Conservation (phyloP, 441 rosid species). For the Iberis amara region DNA sequence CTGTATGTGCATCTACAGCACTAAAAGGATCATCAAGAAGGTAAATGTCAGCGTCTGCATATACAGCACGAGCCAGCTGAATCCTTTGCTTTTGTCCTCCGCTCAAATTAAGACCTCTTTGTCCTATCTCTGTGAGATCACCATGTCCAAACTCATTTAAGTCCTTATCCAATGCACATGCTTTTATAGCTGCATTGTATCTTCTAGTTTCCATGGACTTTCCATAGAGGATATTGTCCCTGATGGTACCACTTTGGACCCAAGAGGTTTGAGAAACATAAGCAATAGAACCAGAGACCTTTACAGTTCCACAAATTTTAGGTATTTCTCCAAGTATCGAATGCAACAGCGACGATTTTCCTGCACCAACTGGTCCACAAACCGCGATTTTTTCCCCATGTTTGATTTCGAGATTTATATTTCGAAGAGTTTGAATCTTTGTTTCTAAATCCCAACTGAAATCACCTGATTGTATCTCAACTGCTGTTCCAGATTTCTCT, state of each 20-base stretch:
- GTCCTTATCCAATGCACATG: slow-evolving; percentile 77
- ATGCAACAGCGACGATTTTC: slow-evolving; percentile 71
- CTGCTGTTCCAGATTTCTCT: slow-evolving; percentile 31
- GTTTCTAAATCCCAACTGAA: slow-evolving; percentile 74
- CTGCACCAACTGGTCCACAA: slow-evolving; percentile 85
- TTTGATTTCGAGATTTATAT: slow-evolving; percentile 42
- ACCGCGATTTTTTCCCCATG: slow-evolving; percentile 63
- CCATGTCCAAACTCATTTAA: slow-evolving; percentile 56
- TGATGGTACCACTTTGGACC: slow-evolving; percentile 87
- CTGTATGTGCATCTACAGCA: slow-evolving; percentile 83
- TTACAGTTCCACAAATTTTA: slow-evolving; percentile 59
- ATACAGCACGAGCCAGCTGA: slow-evolving; percentile 86
- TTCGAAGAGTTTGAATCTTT: slow-evolving; percentile 35
- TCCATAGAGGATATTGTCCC: slow-evolving; percentile 74
- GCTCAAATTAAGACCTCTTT: slow-evolving; percentile 86
- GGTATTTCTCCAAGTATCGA: slow-evolving; percentile 80
- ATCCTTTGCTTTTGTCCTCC: slow-evolving; percentile 95
- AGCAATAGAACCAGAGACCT: slow-evolving; percentile 55
- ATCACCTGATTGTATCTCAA: slow-evolving; percentile 48
- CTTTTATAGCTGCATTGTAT: slow-evolving; percentile 56
- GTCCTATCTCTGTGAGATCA: slow-evolving; percentile 89
- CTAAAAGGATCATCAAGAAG: slow-evolving; percentile 86
- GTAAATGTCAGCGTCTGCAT: slow-evolving; percentile 72
- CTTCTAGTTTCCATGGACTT: slow-evolving; percentile 55
- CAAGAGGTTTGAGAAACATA: slow-evolving; percentile 90